Base-by-base conservation (phyloP, 2,329 filamentous ascomycete species). In the Paecilomyces sp. region DNA sequence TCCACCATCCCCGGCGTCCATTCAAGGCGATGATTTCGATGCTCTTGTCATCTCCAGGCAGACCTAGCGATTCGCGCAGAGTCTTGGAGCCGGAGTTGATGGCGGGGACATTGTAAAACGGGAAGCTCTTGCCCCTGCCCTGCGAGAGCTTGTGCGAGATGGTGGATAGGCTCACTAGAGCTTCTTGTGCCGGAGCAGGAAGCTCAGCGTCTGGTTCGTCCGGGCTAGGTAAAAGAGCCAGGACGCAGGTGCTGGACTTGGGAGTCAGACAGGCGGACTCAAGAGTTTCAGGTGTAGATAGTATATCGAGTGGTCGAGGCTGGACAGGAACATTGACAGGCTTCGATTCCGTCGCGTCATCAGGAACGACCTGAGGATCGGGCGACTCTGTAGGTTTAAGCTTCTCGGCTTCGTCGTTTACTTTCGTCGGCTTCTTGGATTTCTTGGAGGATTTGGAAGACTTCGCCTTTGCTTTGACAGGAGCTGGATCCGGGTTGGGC, bases 1-100 rank as follows among this genome's bases (percentile, higher is more conserved):
- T 88, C 85, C 88, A 95, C 94, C 94, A 99, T 51, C 84, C 83
- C 58, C 92, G 86, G 68, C 92, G 91, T 33, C 85, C 89, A 74
- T 97, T 97, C 61, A 96, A 74, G 15, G 92, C 92, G 58, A 97
- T 80, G 53, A 97, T 76, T 70, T 92, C 87, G 15, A 91, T 78
- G 1, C 60, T 52, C 6, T 85, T 78, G 1, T 79, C 78, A 0
- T 76, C 74, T 2, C 70, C 70, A 1, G 76, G 73, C 24, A 97
- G 80, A 0, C 80, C 83, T 18, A 97, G 83, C n/a, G 81, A 78
- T 50, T 81, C 76, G 59, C 86, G 79, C 3, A 93, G 73, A 4
- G 74, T 72, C 1, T 77, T 73, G 0, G 83, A 82, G 7, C 81
- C 82, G n/a, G 80, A 74, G 64, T 88, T 88, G 41, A 81, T 78